Evolutionary conservation across 2,329 filamentous ascomycete genomes (phyloP).

Genomic region (Ceratocystis harringtonii): DNA sequence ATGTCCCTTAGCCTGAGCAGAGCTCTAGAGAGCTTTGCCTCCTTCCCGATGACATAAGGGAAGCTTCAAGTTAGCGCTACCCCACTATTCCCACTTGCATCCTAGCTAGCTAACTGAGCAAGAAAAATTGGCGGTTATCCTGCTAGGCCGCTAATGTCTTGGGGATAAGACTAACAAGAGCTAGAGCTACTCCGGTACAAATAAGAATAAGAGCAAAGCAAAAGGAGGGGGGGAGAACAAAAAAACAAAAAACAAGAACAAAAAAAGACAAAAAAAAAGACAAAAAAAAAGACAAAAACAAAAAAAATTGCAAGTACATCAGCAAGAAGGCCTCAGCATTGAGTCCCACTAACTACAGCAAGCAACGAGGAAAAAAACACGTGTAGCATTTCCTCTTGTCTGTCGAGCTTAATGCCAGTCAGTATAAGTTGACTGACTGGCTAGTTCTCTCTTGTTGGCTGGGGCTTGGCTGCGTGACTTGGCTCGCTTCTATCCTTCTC

Average conservation of each 20-base stretch:
- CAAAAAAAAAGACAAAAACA: neutral
- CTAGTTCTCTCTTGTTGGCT: neutral
- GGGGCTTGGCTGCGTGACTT: neutral
- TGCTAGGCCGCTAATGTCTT: neutral
- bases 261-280: neutral
- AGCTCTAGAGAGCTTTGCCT: conserved; percentile 2
- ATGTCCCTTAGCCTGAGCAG: neutral
- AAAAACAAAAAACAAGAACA: neutral
- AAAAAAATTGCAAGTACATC: neutral
- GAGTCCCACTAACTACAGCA: neutral
- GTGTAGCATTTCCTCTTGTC: neutral
- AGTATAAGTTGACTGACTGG: neutral
- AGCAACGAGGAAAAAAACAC: neutral
- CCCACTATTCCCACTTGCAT: conserved; percentile 3
- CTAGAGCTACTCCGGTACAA: neutral
- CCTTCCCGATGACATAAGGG: conserved; percentile 5
- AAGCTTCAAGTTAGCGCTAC: conserved; percentile 1
- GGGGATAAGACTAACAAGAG: neutral
- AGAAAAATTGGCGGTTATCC: neutral
- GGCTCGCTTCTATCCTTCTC: neutral
- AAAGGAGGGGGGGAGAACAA: neutral
- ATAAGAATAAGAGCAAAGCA: neutral
- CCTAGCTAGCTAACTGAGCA: neutral
- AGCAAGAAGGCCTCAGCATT: neutral
- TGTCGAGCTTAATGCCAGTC: neutral